A percentile compares a stretch with the other conserved stretches of the same genome.
phyloP scores from a whole-genome alignment of 2,329 filamentous ascomycete genomes.

The Colletotrichum higginsianum region DNA sequence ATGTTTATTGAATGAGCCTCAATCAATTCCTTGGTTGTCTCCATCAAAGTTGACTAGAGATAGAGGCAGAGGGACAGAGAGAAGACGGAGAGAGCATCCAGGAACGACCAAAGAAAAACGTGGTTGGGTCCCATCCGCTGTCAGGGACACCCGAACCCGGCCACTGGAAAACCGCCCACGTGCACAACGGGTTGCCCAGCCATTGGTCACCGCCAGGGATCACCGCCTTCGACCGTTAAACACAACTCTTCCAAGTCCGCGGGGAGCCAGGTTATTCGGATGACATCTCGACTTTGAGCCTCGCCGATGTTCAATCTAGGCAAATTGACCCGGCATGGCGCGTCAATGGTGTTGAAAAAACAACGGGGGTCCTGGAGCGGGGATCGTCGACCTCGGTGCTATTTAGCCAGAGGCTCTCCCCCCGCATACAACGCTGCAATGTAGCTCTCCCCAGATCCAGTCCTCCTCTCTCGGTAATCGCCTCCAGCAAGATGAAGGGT shows the following conservation, averaged over 20 bases:
- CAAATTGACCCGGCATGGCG: conserved; percentile 41
- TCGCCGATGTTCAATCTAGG: conserved; percentile 27
- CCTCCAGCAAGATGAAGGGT: conserved; percentile 52
- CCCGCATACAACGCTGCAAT: conserved; percentile 32
- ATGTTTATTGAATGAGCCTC: conserved; percentile 14
- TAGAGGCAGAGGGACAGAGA: too few relatives aligned
- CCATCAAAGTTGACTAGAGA: conserved; percentile 5
- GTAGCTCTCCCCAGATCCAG: conserved; percentile 12
- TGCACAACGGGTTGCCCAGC: conserved; percentile 48
- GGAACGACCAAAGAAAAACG: conserved; percentile 22
- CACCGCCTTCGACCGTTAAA: conserved; percentile 17
- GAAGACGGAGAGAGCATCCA: background rate
- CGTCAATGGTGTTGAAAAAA: conserved; percentile 32
- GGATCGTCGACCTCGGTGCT: conserved; percentile 24
- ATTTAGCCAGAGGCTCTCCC: conserved; percentile 37
- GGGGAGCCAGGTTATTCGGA: conserved; percentile 28
- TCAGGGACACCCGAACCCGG: conserved; percentile 19
- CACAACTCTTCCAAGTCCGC: background rate
- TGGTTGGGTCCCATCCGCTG: conserved; percentile 30
- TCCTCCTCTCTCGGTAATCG: conserved; percentile 10
- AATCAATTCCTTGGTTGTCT: background rate
- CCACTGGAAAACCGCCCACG: conserved; percentile 33
- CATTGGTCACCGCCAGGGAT: conserved; percentile 47
- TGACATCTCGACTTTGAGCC: conserved; percentile 31
- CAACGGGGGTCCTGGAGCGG: conserved; percentile 23